phyloP scores from a whole-genome alignment of 345 rosid species.

The Eucalyptus cloeziana region DNA sequence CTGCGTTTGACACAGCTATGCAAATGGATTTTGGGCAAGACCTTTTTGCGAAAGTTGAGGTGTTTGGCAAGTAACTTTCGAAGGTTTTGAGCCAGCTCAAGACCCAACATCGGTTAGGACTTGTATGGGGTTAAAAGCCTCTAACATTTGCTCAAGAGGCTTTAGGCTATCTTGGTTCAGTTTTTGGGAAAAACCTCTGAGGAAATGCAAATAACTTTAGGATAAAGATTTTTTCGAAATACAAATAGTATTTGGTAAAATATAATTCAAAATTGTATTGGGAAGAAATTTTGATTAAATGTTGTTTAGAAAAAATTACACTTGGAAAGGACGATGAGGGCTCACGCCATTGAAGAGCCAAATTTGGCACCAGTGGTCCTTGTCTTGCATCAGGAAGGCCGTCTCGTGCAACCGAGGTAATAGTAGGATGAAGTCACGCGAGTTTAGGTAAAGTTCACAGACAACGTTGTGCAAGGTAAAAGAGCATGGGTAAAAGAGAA shows the following conservation, averaged over 20 bases:
- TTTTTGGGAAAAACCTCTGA: background rate
- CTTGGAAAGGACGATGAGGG: background rate
- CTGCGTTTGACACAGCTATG: background rate
- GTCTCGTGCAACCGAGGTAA: background rate
- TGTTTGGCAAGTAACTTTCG: background rate
- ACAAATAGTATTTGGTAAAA: background rate
- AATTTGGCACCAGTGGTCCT: background rate
- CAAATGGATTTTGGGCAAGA: background rate
- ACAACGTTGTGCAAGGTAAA: background rate
- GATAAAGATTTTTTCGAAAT: background rate
- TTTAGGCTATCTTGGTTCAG: background rate
- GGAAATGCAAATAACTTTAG: background rate
- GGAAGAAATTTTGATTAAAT: background rate
- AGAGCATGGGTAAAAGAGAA: background rate
- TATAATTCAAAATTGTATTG: background rate
- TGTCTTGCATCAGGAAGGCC: fast-evolving
- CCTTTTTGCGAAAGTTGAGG: background rate
- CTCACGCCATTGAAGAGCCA: background rate
- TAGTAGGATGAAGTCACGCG: background rate
- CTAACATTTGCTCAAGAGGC: background rate
- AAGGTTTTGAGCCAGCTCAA: background rate
- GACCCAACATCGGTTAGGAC: background rate
- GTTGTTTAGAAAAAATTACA: background rate
- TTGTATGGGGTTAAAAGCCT: background rate
- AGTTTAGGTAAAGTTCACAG: too few species aligned